Evolutionary conservation across 177 flowering plant genomes (phyloP).

Genomic region (Vitis hybrid): DNA sequence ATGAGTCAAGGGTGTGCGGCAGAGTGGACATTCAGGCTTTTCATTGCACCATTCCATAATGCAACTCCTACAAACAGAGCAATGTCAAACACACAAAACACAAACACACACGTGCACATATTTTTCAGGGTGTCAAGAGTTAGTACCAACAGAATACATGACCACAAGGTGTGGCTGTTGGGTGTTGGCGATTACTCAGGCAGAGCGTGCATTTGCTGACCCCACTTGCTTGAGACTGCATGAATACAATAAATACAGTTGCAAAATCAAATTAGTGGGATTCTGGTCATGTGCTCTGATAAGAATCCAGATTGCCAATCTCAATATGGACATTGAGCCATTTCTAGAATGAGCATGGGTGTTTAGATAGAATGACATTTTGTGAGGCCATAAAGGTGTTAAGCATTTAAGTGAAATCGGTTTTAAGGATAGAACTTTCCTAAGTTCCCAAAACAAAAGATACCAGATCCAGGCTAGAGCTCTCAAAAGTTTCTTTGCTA

Average conservation of each 20-base stretch:
- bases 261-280: too few species aligned
- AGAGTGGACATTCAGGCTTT: constrained; percentile 96
- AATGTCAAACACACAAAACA: constrained; percentile 3
- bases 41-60: constrained; percentile 99
- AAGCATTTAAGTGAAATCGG: too few species aligned
- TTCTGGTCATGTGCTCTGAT: too few species aligned
- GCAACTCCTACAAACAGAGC: constrained; percentile 66
- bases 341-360: too few species aligned
- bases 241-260: constrained; percentile 2
- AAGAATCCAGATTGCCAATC: too few species aligned
- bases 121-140: background rate
- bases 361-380: too few species aligned
- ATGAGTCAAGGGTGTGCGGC: constrained; percentile 85
- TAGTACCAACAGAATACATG: constrained; percentile 97
- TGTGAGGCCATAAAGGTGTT: too few species aligned
- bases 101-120: background rate
- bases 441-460: too few species aligned
- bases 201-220: constrained; percentile 91
- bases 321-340: too few species aligned
- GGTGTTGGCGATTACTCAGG: constrained; percentile 78
- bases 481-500: too few species aligned
- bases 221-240: constrained; percentile 48
- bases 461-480: too few species aligned
- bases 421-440: too few species aligned
- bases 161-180: constrained; percentile 98